Base-by-base conservation (phyloP, 148 eudicot genomes). In the Chenopodium berlandieri region DNA sequence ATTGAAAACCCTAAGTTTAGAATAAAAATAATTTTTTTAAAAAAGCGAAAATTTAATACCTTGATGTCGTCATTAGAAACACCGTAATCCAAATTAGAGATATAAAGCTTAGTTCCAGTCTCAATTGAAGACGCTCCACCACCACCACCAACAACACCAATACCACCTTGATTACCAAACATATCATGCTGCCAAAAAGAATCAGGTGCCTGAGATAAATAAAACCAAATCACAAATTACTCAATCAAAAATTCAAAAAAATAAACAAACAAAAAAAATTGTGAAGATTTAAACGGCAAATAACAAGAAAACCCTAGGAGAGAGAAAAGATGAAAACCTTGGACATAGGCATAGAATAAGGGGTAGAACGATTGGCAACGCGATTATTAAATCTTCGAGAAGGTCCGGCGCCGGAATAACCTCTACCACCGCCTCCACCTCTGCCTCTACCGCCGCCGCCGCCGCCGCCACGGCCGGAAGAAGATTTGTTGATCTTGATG, bases 31-130 rank as follows among this genome's bases (percentile, higher is more conserved):
- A 5, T 46, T 46, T 46, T 12, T 52, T 5, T 69, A 68, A 23
- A 4, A 14, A 69, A 5, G 8, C 44, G 44, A 79, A 25, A 12
- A 37, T 3, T 14, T 16, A 2, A 14, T 67, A 95, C 99, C 99
- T 96, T 96, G 62, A 96, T 87, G 75, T 96, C 98, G 64, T 94
- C 97, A 54, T 87, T 91, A 25, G 99, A 92, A 47, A 96, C 99
- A 7, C 98, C 97, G 56, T 94, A 94, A 65, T 96, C 99, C 83
- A 96, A 81, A 75, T 96, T 96, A 12, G 98, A 94, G 73, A 96
- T 84, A 78, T 91, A 94, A 11, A 96, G 94, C 92, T 96, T 96
- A 44, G 95, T 92, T 73, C 97, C 99, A 2, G 95, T 90, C 82
- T 96, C 97, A 64, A 96, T 89, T 2, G 90, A 78, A 32, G 93